These are phyloP conservation scores for Nicotiana rustica DNA, from an alignment of 305 asterid species.

Conservation along the genomic window DNA sequence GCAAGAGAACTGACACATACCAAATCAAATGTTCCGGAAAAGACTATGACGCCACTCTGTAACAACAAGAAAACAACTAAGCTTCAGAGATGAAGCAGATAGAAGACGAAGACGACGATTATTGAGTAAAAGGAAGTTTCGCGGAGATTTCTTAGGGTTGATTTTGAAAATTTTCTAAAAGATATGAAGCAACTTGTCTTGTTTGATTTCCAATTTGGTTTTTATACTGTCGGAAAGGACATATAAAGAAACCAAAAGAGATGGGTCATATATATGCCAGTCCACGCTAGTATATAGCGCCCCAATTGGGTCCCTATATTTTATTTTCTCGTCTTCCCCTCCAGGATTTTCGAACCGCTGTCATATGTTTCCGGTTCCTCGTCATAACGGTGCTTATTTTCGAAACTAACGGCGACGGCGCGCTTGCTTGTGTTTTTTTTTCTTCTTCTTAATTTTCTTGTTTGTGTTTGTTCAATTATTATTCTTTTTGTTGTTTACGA, in stretches of 20 bases:
- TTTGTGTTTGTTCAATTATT: not conserved
- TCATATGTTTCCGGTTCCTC: not conserved
- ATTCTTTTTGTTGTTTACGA: not conserved
- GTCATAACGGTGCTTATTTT: not conserved
- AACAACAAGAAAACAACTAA: conserved; percentile 30
- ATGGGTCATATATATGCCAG: not conserved
- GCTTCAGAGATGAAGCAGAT: not conserved
- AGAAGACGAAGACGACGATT: not conserved
- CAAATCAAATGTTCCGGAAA: conserved; percentile 9
- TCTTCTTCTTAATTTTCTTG: not conserved
- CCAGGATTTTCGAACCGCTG: conserved; percentile 5
- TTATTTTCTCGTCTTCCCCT: too few relatives aligned
- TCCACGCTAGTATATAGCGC: conserved; percentile 9
- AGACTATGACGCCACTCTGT: not conserved
- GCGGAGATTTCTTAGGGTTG: conserved; percentile 33
- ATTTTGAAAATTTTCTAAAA: not conserved
- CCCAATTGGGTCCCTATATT: not conserved
- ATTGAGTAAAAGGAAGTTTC: conserved; percentile 32
- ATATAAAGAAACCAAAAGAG: not conserved
- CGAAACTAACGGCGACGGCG: conserved; percentile 31
- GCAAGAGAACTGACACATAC: conserved; percentile 1
- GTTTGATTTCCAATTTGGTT: not conserved
- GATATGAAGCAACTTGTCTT: conserved; percentile 5
- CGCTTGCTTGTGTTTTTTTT: not conserved
- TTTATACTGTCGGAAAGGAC: not conserved